Evolutionary conservation across 768 basidiomycete genomes (phyloP).

Genomic region (Termitomyces sp.): DNA sequence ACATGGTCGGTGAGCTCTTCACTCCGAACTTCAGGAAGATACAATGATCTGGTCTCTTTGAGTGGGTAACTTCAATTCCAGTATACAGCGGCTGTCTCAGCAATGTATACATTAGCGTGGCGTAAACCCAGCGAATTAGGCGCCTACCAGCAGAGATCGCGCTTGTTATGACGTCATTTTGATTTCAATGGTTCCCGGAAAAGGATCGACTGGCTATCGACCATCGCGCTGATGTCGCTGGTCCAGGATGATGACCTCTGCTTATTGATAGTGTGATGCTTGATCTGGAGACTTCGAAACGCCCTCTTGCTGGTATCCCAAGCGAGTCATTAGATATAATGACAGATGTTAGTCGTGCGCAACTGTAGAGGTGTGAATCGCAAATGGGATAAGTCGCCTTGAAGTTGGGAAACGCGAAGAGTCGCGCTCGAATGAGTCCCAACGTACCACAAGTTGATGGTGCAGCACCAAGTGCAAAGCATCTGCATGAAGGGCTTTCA

Average conservation of each 20-base stretch:
- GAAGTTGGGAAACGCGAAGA: background rate
- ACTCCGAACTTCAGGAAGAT: background rate
- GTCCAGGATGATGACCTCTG: background rate
- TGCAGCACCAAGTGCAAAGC: background rate
- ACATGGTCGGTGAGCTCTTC: background rate
- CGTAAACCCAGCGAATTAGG: background rate
- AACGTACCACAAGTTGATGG: no score
- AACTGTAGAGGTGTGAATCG: background rate
- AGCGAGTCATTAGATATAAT: background rate
- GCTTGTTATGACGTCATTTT: slow-evolving; percentile 2
- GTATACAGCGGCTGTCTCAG: background rate
- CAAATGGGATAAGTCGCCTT: background rate
- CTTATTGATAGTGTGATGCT: background rate
- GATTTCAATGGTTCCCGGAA: background rate
- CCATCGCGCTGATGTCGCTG: background rate
- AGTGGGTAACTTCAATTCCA: background rate
- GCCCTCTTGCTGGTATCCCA: background rate
- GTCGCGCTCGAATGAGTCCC: background rate
- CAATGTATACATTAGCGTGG: background rate
- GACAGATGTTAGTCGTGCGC: background rate
- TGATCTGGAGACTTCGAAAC: background rate
- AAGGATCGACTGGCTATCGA: background rate
- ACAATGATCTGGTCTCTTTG: background rate
- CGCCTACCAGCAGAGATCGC: background rate
- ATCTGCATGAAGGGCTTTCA: background rate